Evolutionary conservation across 2,329 filamentous ascomycete species (phyloP).

Genomic region (Rosellinia necatrix): DNA sequence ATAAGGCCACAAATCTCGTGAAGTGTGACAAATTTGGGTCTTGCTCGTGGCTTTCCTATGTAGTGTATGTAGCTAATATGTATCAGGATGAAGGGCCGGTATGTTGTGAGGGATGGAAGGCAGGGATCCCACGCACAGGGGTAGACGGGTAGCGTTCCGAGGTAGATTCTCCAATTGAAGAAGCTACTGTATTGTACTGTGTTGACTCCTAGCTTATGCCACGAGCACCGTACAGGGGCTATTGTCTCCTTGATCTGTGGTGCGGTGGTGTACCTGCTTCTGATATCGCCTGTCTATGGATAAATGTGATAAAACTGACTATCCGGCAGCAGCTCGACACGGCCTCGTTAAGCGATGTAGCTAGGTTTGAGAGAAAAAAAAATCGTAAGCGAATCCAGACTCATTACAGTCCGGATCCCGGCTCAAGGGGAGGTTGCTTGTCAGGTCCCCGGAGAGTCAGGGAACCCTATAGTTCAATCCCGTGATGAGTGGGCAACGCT

Average conservation of each 20-base stretch:
- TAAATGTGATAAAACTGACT: constrained; percentile 17
- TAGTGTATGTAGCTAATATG: background rate
- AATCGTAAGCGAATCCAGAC: constrained; percentile 1
- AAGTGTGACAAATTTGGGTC: constrained; percentile 4
- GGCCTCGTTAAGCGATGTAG: constrained; percentile 8
- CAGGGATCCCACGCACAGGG: background rate
- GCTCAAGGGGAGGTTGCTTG: background rate
- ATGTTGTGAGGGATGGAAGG: background rate
- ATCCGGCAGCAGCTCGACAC: constrained; percentile 8
- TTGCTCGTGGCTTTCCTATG: background rate
- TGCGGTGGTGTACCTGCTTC: background rate
- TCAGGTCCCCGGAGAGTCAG: no score
- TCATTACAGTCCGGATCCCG: background rate
- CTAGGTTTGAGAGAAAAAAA: background rate
- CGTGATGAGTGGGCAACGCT: no score
- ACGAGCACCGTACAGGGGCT: no score
- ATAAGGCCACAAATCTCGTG: background rate
- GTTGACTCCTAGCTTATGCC: no score
- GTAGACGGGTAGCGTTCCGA: background rate
- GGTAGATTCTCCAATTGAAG: background rate
- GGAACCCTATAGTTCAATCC: no score
- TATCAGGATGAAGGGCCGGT: background rate
- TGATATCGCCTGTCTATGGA: constrained; percentile 6
- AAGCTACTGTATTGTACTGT: background rate
- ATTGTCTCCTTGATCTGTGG: no score